Base-by-base conservation (phyloP, 1,284 basidiomycete genomes). In the Earliella scabrosa region DNA sequence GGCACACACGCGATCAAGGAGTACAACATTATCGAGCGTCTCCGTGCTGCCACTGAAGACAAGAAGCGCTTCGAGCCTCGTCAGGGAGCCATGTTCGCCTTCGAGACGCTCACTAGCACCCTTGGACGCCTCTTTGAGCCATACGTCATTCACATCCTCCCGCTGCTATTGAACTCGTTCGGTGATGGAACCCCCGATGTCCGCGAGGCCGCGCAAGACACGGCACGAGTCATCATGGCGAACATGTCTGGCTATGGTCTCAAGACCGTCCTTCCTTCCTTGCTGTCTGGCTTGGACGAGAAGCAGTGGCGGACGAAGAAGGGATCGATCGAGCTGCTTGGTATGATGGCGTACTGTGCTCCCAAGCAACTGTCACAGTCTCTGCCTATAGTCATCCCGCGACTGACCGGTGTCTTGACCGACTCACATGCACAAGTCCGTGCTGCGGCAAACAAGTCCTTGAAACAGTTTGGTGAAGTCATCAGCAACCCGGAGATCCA, bases 271-370 rank as follows among this genome's bases (percentile, higher is more conserved):
- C 77, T 99, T 6, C 97, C 97, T 0, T 90, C 92, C 1, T 75
- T 99, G 8, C 81, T 99, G 5, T 89, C 88, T 32, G 97, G 95
- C 32, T 79, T 99, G 45, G 96, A 98, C 64, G 97, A 99, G 73
- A 98, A 98, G 72, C 97, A 99, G 72, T 99, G 97, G 97, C 83
- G 97, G 26, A 95, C 96, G 2, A 99, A 99, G 80, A 98, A 98
- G 77, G 97, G 83, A 1, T 97, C 95, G 3, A 98, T 99, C 63
- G 97, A 99, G 72, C 77, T 99, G n/a, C 80, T 99, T 52, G 97
- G 97, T 34, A 92, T 96, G 78, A 99, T 99, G 96, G 97, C 97
- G 0, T 99, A 97, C 74, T 97, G 97, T 74, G 95, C 97, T 6
- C 97, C 97, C 2, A 87, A 88, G 47, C 97, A 99, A 73, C 84